phyloP scores from a whole-genome alignment of 345 rosid species.

The Stellera chamaejasme region DNA sequence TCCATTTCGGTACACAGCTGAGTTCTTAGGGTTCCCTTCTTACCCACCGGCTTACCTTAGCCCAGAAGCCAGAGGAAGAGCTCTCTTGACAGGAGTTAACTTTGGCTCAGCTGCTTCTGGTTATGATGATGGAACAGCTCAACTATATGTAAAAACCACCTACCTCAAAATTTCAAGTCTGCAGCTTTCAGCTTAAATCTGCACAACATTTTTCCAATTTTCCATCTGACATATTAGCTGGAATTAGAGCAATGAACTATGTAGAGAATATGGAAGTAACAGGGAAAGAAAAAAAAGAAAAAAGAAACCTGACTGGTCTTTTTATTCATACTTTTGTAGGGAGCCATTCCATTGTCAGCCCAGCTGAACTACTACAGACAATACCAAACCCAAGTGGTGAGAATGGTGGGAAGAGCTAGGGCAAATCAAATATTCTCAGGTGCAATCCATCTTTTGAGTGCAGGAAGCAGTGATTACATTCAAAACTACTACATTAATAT shows the following conservation, averaged over 20 bases:
- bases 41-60: conserved; percentile 81
- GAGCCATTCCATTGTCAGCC: conserved; percentile 55
- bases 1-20: conserved; percentile 41
- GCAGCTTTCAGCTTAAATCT: no score
- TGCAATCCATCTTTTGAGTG: conserved; percentile 72
- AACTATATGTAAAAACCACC: conserved; percentile 38
- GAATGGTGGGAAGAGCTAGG: conserved; percentile 37
- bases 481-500: conserved; percentile 87
- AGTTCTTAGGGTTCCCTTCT: conserved; percentile 69
- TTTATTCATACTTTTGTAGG: conserved; percentile 30
- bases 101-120: conserved; percentile 94
- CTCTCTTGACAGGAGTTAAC: conserved; percentile 65
- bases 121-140: conserved; percentile 55
- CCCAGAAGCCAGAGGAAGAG: conserved; percentile 45
- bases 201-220: no score
- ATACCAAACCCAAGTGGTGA: conserved; percentile 52
- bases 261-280: no score
- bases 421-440: conserved; percentile 47
- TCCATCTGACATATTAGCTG: no score
- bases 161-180: background rate
- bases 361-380: conserved; percentile 70
- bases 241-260: no score
- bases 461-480: conserved; percentile 85
- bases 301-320: conserved; percentile 1
- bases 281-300: no score